Evolutionary conservation across 176 grass and related monocot genomes (phyloP).

Genomic region (Aegilops sharonensis): DNA sequence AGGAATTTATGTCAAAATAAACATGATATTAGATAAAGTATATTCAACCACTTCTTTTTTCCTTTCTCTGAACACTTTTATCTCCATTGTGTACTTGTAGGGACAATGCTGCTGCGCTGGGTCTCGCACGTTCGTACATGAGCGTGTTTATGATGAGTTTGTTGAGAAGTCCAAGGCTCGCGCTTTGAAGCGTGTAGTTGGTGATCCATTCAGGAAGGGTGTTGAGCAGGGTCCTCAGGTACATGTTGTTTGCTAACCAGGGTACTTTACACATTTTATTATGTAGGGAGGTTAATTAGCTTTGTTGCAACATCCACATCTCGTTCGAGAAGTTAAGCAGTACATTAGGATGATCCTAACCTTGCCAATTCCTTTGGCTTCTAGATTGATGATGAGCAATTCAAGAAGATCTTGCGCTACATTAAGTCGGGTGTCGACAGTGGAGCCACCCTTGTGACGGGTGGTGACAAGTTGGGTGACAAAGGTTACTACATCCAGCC

Average conservation of each 20-base stretch:
- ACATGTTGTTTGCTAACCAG: background rate
- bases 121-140: constrained; percentile 98
- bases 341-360: background rate
- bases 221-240: constrained; percentile 97
- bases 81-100: constrained; percentile 21
- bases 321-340: too few relatives aligned
- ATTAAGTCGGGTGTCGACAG: constrained; percentile 63
- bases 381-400: constrained; percentile 86
- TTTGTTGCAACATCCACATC: background rate
- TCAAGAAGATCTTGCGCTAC: constrained; percentile 81
- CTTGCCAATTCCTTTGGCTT: background rate
- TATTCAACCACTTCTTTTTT: background rate
- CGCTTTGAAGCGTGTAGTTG: constrained; percentile 82
- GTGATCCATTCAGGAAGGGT: constrained; percentile 89
- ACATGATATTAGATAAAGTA: background rate
- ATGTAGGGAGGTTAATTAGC: background rate
- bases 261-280: background rate
- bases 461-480: constrained; percentile 70
- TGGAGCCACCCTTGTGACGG: constrained; percentile 66
- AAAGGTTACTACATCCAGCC: constrained; percentile 95
- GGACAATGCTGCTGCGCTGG: constrained; percentile 97
- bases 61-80: background rate
- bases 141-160: constrained; percentile 86
- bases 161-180: constrained; percentile 93
- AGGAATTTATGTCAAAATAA: background rate